These are phyloP conservation scores for Paragyromitra xinjiangensis DNA, from an alignment of 495 filamentous ascomycete genomes.

Conservation along the genomic window DNA sequence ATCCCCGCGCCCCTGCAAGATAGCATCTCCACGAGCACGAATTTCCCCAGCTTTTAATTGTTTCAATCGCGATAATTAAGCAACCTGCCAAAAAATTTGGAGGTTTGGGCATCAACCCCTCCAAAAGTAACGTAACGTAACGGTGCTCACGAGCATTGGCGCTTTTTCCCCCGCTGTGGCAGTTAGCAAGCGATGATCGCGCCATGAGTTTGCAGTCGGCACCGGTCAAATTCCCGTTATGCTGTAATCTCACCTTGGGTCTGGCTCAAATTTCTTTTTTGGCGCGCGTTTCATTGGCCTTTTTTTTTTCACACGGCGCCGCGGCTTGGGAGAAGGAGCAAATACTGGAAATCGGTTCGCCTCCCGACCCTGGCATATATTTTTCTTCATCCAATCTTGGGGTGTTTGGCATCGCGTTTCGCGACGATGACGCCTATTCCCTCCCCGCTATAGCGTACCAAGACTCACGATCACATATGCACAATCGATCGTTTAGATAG, in stretches of 20 bases:
- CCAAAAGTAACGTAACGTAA: constrained; percentile 22
- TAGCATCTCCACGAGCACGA: constrained; percentile 11
- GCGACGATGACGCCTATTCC: constrained; percentile 47
- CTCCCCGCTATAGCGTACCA: constrained; percentile 44
- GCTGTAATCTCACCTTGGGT: constrained; percentile 20
- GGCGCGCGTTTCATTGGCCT: constrained; percentile 14
- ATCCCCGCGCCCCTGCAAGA: constrained; percentile 6
- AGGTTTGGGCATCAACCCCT: constrained; percentile 13
- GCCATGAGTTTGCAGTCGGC: constrained; percentile 23
- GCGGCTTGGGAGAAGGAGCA: constrained; percentile 36
- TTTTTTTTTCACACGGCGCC: constrained; percentile 14
- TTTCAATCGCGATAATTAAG: constrained; percentile 19
- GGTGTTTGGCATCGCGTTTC: constrained; percentile 46
- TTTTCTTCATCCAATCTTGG: constrained; percentile 40
- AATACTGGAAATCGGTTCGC: constrained; percentile 44
- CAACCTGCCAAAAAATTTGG: constrained; percentile 8
- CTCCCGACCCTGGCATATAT: constrained; percentile 37
- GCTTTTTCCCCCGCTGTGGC: constrained; percentile 17
- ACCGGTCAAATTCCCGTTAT: constrained; percentile 48
- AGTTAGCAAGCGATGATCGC: constrained; percentile 37
- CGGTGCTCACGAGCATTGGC: constrained; percentile 26
- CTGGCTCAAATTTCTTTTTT: constrained; percentile 39
- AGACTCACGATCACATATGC: constrained; percentile 46
- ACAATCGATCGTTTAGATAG: constrained; percentile 45
- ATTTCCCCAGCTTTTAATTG: constrained; percentile 17